These are phyloP conservation scores for Erigeron canadensis DNA, from an alignment of 129 eudicot genomes.

Conservation along the genomic window DNA sequence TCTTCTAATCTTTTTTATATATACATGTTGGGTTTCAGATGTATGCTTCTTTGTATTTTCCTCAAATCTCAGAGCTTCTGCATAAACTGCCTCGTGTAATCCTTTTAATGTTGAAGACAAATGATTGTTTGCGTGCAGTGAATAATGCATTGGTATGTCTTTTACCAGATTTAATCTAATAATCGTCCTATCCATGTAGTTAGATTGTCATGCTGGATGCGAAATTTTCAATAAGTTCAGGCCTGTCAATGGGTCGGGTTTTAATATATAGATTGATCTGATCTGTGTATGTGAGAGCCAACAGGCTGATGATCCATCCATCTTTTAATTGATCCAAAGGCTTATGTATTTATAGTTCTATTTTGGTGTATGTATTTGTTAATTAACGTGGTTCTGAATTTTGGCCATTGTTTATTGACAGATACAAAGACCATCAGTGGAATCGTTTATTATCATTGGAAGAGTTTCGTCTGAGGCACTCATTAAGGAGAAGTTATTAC, in stretches of 20 bases:
- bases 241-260: too few species aligned
- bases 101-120: constrained; percentile 33
- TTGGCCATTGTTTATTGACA: constrained; percentile 29
- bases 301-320: too few species aligned
- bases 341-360: too few species aligned
- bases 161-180: too few species aligned
- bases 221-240: too few species aligned
- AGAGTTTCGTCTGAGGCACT: constrained; percentile 90
- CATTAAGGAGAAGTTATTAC: constrained; percentile 49
- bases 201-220: too few species aligned
- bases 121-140: background rate
- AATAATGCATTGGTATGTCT: background rate
- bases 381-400: background rate
- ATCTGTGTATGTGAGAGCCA: too few species aligned
- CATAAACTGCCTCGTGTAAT: constrained; percentile 90
- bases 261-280: too few species aligned
- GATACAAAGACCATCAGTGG: constrained; percentile 74
- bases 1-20: too few species aligned
- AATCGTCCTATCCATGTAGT: too few species aligned
- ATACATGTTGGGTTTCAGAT: constrained; percentile 55
- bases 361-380: background rate
- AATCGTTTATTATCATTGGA: constrained; percentile 77
- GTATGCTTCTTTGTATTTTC: constrained; percentile 88
- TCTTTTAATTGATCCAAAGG: too few species aligned
- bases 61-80: constrained; percentile 88